phyloP scores from a whole-genome alignment of 345 rosid genomes.

The Syzygium oleosum region DNA sequence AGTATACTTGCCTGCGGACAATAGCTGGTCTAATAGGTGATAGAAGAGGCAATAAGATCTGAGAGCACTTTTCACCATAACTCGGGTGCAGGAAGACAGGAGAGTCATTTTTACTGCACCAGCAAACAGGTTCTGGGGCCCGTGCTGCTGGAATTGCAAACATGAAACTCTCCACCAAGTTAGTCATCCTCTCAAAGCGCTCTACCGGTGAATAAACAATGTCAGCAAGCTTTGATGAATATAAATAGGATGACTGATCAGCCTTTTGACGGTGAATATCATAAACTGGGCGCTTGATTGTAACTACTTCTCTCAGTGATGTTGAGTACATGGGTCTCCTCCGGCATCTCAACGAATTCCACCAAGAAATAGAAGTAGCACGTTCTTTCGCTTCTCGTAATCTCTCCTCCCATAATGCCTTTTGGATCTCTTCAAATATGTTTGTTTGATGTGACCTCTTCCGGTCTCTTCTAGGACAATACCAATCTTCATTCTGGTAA shows the following conservation, averaged over 20 bases:
- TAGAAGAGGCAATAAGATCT: conserved; percentile 62
- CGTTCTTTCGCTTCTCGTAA: conserved; percentile 61
- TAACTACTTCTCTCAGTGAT: conserved; percentile 45
- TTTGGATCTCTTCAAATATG: conserved; percentile 83
- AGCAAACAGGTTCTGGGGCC: conserved; percentile 61
- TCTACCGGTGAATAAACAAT: conserved; percentile 82
- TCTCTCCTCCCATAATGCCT: conserved; percentile 70
- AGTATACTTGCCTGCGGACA: conserved; percentile 91
- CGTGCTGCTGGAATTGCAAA: conserved; percentile 97
- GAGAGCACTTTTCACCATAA: conserved; percentile 55
- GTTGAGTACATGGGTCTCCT: conserved; percentile 80
- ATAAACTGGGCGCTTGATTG: conserved; percentile 53
- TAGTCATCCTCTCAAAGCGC: conserved; percentile 70
- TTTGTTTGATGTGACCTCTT: conserved; percentile 49
- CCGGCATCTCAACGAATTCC: conserved; percentile 97
- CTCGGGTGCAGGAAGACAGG: conserved; percentile 56
- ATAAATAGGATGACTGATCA: conserved; percentile 33
- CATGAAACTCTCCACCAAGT: conserved; percentile 79
- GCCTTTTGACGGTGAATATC: conserved; percentile 47
- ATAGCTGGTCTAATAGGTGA: conserved; percentile 91
- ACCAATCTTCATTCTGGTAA: conserved; percentile 29
- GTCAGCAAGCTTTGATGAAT: conserved; percentile 74
- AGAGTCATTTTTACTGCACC: conserved; percentile 68
- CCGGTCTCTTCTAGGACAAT: conserved; percentile 10
- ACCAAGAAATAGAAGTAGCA: conserved; percentile 91